Evolutionary conservation across 768 basidiomycete genomes (phyloP).

Genomic region (Leccinum fibrillosum): DNA sequence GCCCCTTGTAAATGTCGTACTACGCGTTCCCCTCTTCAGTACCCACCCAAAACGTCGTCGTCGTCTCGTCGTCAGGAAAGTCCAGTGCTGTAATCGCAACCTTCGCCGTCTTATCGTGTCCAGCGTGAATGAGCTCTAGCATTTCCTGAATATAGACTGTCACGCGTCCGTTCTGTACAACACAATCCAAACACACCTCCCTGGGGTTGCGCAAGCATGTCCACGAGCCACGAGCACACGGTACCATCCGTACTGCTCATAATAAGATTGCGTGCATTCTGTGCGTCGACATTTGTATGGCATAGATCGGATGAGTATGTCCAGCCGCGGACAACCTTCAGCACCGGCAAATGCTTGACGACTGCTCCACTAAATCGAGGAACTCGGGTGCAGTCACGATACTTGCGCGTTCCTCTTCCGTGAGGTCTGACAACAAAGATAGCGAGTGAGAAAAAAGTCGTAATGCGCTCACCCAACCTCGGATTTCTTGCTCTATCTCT

Average conservation of each 20-base stretch:
- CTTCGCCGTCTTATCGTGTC: constrained; percentile 95
- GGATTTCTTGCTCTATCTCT: constrained; percentile 83
- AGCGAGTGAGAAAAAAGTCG: too few species aligned
- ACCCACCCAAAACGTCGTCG: constrained; percentile 89
- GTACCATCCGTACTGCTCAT: constrained; percentile 96
- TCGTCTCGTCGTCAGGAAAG: constrained; percentile 94
- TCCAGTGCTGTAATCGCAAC: constrained; percentile 92
- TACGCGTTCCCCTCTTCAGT: constrained; percentile 98
- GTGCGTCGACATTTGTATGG: constrained; percentile 98
- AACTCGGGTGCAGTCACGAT: too few species aligned
- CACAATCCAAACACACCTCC: constrained; percentile 36
- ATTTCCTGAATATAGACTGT: constrained; percentile 67
- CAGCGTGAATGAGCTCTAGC: constrained; percentile 81
- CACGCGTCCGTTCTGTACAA: neutral
- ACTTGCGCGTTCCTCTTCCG: too few species aligned
- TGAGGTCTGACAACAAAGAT: too few species aligned
- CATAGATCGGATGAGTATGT: constrained; percentile 98
- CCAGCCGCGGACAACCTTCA: constrained; percentile 93
- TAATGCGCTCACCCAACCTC: constrained; percentile 46
- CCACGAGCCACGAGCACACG: constrained; percentile 96
- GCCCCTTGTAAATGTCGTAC: constrained; percentile 48
- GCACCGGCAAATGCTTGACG: constrained; percentile 83
- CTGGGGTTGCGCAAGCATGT: constrained; percentile 98
- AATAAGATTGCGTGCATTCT: constrained; percentile 97
- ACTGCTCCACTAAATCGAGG: too few species aligned